Evolutionary conservation across 768 basidiomycete genomes (phyloP).

Genomic region (Podaxis sp.): DNA sequence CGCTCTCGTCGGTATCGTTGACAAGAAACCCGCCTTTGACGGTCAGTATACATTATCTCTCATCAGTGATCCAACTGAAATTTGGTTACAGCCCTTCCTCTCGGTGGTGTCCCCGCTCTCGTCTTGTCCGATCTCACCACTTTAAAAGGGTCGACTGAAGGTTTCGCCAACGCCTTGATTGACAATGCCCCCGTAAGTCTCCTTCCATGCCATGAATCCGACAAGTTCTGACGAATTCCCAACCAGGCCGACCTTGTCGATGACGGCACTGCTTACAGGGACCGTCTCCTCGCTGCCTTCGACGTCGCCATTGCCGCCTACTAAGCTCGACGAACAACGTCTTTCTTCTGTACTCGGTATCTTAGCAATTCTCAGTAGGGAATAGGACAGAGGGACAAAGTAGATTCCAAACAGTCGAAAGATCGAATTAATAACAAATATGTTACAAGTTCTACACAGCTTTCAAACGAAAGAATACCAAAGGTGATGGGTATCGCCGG

Average conservation of each 20-base stretch:
- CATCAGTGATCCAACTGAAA: background rate
- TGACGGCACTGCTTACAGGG: constrained; percentile 19
- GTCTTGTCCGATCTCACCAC: constrained; percentile 27
- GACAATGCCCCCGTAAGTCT: constrained; percentile 24
- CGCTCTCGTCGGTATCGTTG: constrained; percentile 22
- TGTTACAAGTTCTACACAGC: background rate
- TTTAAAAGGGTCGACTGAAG: constrained; percentile 18
- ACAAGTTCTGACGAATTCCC: background rate
- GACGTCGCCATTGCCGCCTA: constrained; percentile 28
- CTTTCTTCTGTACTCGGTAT: background rate
- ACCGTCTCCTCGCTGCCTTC: constrained; percentile 24
- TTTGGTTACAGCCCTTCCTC: constrained; percentile 22
- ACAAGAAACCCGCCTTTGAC: constrained; percentile 26
- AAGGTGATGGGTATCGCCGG: constrained; percentile 1
- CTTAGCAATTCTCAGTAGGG: background rate
- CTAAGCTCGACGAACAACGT: background rate
- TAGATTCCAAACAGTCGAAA: background rate
- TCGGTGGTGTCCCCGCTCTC: constrained; percentile 30
- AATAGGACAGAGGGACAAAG: background rate
- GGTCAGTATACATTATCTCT: background rate
- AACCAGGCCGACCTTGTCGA: constrained; percentile 23
- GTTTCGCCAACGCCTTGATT: background rate
- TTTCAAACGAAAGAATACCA: no score
- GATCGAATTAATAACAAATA: background rate
- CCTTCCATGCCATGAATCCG: background rate